Base-by-base conservation (phyloP, 1,139 yeast species). In the Taphrina wiesneri region DNA sequence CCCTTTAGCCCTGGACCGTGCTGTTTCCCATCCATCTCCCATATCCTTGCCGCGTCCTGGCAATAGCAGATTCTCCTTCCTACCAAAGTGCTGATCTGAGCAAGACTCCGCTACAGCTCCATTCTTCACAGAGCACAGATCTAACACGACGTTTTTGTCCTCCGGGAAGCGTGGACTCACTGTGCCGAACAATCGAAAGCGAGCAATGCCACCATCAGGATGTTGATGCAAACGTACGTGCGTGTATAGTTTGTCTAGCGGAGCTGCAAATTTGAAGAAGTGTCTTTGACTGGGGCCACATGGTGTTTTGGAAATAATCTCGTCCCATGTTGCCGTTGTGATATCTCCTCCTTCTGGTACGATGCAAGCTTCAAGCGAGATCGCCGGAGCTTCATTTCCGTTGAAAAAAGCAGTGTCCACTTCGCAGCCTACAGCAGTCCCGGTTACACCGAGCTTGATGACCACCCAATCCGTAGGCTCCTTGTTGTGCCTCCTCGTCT, bases 1-100 rank as follows among this genome's bases (percentile, higher is more conserved):
- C 49, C 90, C 92, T 2, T 86, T 83, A 21, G 79, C 82, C 75
- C 98, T 83, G 0, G 97, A 90, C 75, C 98, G 84, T 71, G 85
- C 85, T n/a, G 98, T 92, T 76, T 92, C 98, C 98, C 98, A 92
- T 17, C 99, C 99, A 74, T 93, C 97, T 57, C 96, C 86, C 98
- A 93, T 92, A 76, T 92, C 97, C 72, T 82, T 84, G 57, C 99
- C 99, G 70, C 97, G 84, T 11, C 98, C 98, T 2, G 97, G 97
- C 67, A 93, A 81, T 67, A 92, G 79, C 70, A 92, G 80, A 77
- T 92, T 92, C 75, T 88, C 95, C 46, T 92, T 96, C 51, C 91
- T 83, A 46, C 97, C 96, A 74, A 92, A 92, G 77, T 91, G 97
- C 78, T 92, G 96, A 77, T 92, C 97, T 1, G 96, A 88, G 71